Evolutionary conservation across 2,329 filamentous ascomycete genomes (phyloP).

Genomic region (Pseudonectria foliicola): DNA sequence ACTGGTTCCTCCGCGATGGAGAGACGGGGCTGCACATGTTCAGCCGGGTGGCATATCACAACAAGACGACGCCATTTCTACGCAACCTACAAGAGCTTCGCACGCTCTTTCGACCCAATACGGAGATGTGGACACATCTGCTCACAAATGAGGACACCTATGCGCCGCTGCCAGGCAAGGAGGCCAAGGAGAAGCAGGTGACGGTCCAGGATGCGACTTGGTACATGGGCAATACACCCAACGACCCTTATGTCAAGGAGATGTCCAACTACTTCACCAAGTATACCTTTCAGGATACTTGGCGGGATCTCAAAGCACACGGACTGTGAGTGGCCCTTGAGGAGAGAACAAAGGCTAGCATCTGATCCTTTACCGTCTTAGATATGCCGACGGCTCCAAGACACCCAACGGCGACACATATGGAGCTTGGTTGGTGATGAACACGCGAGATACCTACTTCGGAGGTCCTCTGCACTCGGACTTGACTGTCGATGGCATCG

Average conservation of each 20-base stretch:
- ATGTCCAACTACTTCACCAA: conserved; percentile 59
- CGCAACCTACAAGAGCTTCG: conserved; percentile 55
- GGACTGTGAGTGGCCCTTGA: conserved; percentile 36
- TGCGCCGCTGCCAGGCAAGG: conserved; percentile 37
- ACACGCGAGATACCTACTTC: conserved; percentile 56
- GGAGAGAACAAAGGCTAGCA: too few relatives aligned
- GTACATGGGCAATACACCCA: conserved; percentile 47
- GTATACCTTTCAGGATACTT: conserved; percentile 54
- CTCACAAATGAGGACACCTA: conserved; percentile 49
- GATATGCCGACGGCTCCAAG: conserved; percentile 29
- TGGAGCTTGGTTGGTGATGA: conserved; percentile 58
- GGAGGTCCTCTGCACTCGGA: conserved; percentile 57
- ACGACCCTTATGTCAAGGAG: conserved; percentile 48
- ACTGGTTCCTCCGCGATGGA: conserved; percentile 56
- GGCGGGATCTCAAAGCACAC: conserved; percentile 51
- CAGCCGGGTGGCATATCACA: conserved; percentile 52
- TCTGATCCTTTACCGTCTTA: conserved; percentile 9
- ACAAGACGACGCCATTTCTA: conserved; percentile 47
- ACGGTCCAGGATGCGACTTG: conserved; percentile 59
- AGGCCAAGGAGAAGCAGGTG: conserved; percentile 31
- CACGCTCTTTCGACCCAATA: conserved; percentile 54
- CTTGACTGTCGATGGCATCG: conserved; percentile 55
- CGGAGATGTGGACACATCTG: conserved; percentile 54
- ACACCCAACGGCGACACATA: conserved; percentile 45
- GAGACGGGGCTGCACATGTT: conserved; percentile 59